phyloP scores from a whole-genome alignment of 1,284 basidiomycete genomes.

The Coriolopsis trogii region DNA sequence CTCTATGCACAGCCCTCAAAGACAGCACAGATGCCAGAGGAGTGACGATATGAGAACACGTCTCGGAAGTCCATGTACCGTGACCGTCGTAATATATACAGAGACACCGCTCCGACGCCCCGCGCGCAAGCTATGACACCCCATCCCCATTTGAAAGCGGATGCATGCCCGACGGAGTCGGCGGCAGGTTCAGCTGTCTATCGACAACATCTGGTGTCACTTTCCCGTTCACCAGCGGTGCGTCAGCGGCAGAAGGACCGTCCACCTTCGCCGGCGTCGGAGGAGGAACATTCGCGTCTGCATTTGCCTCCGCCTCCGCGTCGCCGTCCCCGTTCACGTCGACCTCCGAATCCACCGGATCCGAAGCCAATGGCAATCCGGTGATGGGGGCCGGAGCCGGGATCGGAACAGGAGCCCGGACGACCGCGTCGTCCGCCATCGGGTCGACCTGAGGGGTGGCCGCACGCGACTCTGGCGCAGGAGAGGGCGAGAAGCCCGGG shows the following conservation, averaged over 20 bases:
- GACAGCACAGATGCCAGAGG: too few species aligned
- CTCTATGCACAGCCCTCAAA: too few species aligned
- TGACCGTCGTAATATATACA: too few species aligned
- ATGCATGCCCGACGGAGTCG: slow-evolving; percentile 1
- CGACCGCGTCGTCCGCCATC: slow-evolving; percentile 13
- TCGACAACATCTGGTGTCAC: background rate
- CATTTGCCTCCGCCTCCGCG: background rate
- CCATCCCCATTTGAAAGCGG: too few species aligned
- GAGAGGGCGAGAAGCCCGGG: slow-evolving; percentile 3
- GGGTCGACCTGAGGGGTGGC: slow-evolving; percentile 7
- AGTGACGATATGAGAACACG: too few species aligned
- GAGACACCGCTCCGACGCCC: too few species aligned
- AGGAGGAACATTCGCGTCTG: slow-evolving; percentile 1
- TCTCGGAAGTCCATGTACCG: too few species aligned
- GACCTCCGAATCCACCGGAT: slow-evolving; percentile 1
- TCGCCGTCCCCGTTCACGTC: too few species aligned
- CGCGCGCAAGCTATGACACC: too few species aligned
- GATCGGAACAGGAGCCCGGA: background rate
- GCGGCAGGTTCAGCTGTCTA: slow-evolving; percentile 4
- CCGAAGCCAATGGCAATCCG: slow-evolving; percentile 9
- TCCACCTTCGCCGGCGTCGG: slow-evolving; percentile 6
- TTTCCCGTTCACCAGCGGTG: slow-evolving; percentile 1
- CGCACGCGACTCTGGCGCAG: background rate
- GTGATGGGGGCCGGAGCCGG: background rate
- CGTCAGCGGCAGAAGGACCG: background rate